Percentiles rank a stretch among this genome's conserved stretches.
Conservation (phyloP, 768 basidiomycete species). For the Hysterangium stoloniferum region DNA sequence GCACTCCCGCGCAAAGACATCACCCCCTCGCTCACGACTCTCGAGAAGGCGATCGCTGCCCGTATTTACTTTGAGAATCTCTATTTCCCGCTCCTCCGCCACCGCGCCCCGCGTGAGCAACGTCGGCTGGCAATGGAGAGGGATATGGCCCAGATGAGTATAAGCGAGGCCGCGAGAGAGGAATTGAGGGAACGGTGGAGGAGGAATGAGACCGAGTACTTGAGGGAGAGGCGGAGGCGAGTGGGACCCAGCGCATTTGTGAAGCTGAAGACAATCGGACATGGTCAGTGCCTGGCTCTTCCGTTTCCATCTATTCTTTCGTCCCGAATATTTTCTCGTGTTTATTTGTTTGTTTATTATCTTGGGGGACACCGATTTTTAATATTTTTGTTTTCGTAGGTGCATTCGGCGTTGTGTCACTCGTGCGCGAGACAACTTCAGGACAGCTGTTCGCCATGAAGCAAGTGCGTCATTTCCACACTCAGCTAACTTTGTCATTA, state of each 20-base stretch:
- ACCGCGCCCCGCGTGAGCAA: slow-evolving; percentile 79
- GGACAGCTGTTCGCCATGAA: slow-evolving; percentile 94
- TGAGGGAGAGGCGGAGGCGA: slow-evolving; percentile 76
- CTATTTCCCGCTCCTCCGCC: slow-evolving; percentile 80
- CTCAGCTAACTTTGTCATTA: slow-evolving; percentile 1
- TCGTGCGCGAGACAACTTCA: slow-evolving; percentile 75
- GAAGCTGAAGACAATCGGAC: slow-evolving; percentile 90
- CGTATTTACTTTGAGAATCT: slow-evolving; percentile 92
- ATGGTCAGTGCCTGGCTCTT: slow-evolving; percentile 53
- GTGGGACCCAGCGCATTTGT: slow-evolving; percentile 81
- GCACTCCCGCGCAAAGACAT: slow-evolving; percentile 49
- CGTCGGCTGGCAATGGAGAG: slow-evolving; percentile 80
- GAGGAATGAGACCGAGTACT: slow-evolving; percentile 83
- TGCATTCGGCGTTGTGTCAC: slow-evolving; percentile 92
- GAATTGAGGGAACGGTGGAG: slow-evolving; percentile 67
- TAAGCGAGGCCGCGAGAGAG: slow-evolving; percentile 65
- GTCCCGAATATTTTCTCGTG: neutral
- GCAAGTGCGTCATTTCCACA: slow-evolving; percentile 46
- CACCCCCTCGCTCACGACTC: slow-evolving; percentile 79
- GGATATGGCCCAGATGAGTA: slow-evolving; percentile 70
- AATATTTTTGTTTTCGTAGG: slow-evolving; percentile 38
- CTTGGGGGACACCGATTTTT: neutral
- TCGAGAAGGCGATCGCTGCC: slow-evolving; percentile 89
- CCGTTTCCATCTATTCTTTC: neutral
- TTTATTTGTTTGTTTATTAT: slow-evolving; percentile 12